phyloP scores from a whole-genome alignment of 208 protist species.

The Lotmaria passim region DNA sequence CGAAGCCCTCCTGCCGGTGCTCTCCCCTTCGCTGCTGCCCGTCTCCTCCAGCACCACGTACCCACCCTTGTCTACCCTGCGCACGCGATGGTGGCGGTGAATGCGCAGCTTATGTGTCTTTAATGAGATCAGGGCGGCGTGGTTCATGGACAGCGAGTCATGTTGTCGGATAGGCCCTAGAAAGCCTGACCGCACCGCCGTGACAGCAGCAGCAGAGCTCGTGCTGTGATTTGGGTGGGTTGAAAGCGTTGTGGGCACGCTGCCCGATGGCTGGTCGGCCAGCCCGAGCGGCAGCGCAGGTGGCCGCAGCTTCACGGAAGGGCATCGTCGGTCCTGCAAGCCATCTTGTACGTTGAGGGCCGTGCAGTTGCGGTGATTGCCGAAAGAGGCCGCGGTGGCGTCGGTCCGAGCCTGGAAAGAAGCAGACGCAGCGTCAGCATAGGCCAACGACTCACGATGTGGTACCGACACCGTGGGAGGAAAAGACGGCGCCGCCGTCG shows the following conservation, averaged over 20 bases:
- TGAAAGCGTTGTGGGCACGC: too few species aligned
- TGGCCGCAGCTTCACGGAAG: neutral
- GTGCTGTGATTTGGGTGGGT: too few species aligned
- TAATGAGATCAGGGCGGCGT: neutral
- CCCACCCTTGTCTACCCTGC: slow-evolving; percentile 20
- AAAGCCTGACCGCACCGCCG: neutral
- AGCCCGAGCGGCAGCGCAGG: neutral
- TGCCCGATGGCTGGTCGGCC: neutral
- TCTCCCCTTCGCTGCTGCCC: slow-evolving; percentile 2
- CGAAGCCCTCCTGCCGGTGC: neutral
- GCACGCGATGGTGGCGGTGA: slow-evolving; percentile 5
- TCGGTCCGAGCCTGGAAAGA: neutral
- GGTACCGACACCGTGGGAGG: too few species aligned
- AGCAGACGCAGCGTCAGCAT: too few species aligned
- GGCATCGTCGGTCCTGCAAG: neutral
- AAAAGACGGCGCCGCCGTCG: too few species aligned
- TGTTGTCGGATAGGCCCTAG: neutral
- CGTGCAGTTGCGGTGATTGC: neutral
- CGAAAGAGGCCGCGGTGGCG: slow-evolving; percentile 1
- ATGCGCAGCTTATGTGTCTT: slow-evolving; percentile 16
- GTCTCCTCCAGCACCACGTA: slow-evolving; percentile 29
- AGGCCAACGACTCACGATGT: too few species aligned
- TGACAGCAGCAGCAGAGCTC: too few species aligned
- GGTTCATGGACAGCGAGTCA: neutral
- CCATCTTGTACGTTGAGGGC: neutral